These are phyloP conservation scores for Tuctoria greenei DNA, from an alignment of 176 grass and related monocot genomes.

Conservation along the genomic window DNA sequence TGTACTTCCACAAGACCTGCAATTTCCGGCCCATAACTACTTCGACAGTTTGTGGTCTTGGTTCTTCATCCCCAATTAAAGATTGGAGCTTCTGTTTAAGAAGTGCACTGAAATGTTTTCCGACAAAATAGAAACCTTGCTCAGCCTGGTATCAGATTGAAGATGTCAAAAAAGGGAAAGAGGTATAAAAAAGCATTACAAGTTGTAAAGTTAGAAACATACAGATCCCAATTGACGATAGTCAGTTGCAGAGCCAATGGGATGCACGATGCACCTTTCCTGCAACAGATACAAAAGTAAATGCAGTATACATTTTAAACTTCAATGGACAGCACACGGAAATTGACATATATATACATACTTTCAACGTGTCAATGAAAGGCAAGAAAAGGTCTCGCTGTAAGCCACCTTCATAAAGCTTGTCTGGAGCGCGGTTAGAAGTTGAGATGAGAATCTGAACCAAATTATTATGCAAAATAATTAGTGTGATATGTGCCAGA, in stretches of 20 bases:
- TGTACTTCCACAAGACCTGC: constrained; percentile 51
- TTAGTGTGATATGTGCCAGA: constrained; percentile 16
- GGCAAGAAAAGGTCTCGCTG: constrained; percentile 71
- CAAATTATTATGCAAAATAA: constrained; percentile 28
- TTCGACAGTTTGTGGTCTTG: constrained; percentile 68
- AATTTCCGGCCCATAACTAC: constrained; percentile 92
- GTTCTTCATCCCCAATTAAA: constrained; percentile 76
- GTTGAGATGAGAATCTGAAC: constrained; percentile 85
- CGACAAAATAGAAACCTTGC: constrained; percentile 88
- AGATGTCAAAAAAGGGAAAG: constrained; percentile 23
- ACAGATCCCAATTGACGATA: constrained; percentile 89
- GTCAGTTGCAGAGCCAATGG: constrained; percentile 81
- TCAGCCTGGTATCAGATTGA: constrained; percentile 52
- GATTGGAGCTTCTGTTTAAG: constrained; percentile 72
- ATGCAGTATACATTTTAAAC: neutral
- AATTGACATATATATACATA: constrained; percentile 32
- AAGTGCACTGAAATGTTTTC: constrained; percentile 52
- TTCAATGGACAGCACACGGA: constrained; percentile 3
- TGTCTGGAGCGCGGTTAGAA: constrained; percentile 78
- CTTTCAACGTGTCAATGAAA: constrained; percentile 91
- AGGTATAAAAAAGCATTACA: neutral
- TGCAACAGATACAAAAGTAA: constrained; percentile 44
- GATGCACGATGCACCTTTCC: constrained; percentile 77
- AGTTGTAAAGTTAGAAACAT: constrained; percentile 38
- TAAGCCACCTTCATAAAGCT: constrained; percentile 72